Conservation (phyloP, 2,329 filamentous ascomycete species). For the Alternaria triticimaculans region DNA sequence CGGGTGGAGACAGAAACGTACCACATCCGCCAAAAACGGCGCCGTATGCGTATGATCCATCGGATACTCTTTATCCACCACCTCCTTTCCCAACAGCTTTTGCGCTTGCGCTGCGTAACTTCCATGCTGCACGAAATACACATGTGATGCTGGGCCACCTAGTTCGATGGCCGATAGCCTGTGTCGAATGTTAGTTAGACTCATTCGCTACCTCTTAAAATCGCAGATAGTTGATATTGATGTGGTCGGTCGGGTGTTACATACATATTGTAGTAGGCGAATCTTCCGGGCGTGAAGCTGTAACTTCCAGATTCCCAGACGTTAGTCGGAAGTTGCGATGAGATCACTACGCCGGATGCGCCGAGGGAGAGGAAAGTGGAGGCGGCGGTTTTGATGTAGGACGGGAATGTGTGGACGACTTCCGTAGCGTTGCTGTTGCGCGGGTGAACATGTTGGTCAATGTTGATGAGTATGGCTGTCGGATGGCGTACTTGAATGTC, state of each 20-base stretch:
- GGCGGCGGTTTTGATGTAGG: slow-evolving; percentile 64
- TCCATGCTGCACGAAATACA: slow-evolving; percentile 62
- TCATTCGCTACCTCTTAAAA: neutral
- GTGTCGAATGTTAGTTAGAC: slow-evolving; percentile 45
- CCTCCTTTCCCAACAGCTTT: slow-evolving; percentile 18
- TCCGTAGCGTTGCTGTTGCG: slow-evolving; percentile 52
- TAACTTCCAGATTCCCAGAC: neutral
- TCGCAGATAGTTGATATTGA: neutral
- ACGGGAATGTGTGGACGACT: slow-evolving; percentile 65
- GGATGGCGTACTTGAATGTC: neutral
- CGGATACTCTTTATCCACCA: slow-evolving; percentile 28
- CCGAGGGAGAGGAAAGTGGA: slow-evolving; percentile 60
- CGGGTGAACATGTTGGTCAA: neutral
- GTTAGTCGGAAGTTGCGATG: slow-evolving; percentile 61
- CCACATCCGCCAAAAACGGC: slow-evolving; percentile 29
- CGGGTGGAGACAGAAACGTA: neutral
- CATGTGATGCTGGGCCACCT: slow-evolving; percentile 23
- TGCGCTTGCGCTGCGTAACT: slow-evolving; percentile 58
- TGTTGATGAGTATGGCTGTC: neutral
- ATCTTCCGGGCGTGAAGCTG: neutral
- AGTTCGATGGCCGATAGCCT: slow-evolving; percentile 62
- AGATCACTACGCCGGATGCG: slow-evolving; percentile 61
- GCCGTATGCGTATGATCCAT: slow-evolving; percentile 35
- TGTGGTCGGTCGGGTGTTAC: neutral
- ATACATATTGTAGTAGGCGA: neutral